Evolutionary conservation across 345 rosid species (phyloP).

Genomic region (Salix koriyanagi): DNA sequence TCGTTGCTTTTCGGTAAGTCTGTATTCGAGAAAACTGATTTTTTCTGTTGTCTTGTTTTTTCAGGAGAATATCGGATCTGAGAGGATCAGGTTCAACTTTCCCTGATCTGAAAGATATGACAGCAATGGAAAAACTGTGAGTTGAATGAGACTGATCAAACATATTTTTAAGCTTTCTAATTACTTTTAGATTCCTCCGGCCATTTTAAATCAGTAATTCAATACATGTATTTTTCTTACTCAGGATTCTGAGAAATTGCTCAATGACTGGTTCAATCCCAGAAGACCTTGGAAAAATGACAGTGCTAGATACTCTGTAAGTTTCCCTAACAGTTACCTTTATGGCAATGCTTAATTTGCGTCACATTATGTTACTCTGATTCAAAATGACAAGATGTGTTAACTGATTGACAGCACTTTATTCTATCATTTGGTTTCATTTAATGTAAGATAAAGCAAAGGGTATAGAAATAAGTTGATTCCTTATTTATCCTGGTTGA

Average conservation of each 20-base stretch:
- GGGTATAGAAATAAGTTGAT: not conserved
- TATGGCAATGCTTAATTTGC: not conserved
- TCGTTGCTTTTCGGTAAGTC: not conserved
- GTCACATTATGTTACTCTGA: not conserved
- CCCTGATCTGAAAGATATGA: constrained; percentile 43
- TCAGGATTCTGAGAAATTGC: constrained; percentile 66
- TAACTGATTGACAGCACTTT: not conserved
- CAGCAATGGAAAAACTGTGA: constrained; percentile 36
- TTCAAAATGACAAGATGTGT: not conserved
- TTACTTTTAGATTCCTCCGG: not conserved
- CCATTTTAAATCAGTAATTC: not conserved
- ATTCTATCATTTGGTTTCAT: not conserved
- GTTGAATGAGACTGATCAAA: constrained; percentile 21
- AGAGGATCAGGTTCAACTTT: constrained; percentile 43
- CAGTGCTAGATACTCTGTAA: constrained; percentile 40
- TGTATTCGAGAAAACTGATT: not conserved
- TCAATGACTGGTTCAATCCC: constrained; percentile 48
- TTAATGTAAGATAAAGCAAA: not conserved
- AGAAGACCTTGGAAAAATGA: constrained; percentile 38
- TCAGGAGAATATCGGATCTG: constrained; percentile 72
- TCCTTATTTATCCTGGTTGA: not conserved
- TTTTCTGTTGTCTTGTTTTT: not conserved
- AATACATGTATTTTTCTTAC: constrained; percentile 2
- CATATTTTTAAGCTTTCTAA: not conserved
- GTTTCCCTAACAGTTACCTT: constrained; percentile 20